A percentile compares a stretch with the other conserved stretches of the same genome.
These are phyloP conservation scores for Leptographium wingfieldii DNA, from an alignment of 2,329 filamentous ascomycete genomes.

Conservation along the genomic window DNA sequence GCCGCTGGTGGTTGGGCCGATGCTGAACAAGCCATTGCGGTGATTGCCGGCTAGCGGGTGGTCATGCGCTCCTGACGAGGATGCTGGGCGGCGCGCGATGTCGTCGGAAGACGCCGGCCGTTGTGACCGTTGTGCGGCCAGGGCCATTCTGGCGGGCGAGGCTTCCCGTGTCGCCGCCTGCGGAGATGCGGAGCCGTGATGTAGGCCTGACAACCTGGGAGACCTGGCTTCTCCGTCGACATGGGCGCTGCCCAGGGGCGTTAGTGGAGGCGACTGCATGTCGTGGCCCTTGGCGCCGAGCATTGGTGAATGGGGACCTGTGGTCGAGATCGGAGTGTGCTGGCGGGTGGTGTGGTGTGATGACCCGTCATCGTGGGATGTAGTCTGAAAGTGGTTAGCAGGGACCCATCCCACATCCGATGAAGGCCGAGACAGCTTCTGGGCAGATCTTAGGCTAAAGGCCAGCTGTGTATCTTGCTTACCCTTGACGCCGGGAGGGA, in stretches of 20 bases:
- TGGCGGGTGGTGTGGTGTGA: conserved; percentile 47
- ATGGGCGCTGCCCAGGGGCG: conserved; percentile 60
- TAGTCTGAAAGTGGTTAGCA: conserved; percentile 28
- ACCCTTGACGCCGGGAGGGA: conserved; percentile 77
- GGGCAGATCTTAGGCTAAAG: not conserved
- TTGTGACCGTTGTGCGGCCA: not conserved
- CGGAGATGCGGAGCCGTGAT: conserved; percentile 42
- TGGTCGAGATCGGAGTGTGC: conserved; percentile 49
- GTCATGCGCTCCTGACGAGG: conserved; percentile 21
- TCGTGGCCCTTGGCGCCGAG: conserved; percentile 55
- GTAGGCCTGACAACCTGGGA: conserved; percentile 9
- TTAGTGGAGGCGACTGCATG: conserved; percentile 80
- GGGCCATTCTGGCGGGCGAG: conserved; percentile 17
- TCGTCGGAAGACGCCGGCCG: not conserved
- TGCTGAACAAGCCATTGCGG: conserved; percentile 40
- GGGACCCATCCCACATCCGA: not conserved
- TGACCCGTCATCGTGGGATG: conserved; percentile 46
- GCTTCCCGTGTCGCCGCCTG: conserved; percentile 51
- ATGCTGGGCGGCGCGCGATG: not conserved
- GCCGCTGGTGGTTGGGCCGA: conserved; percentile 22
- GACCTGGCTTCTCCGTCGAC: conserved; percentile 23
- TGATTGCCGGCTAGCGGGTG: conserved; percentile 22
- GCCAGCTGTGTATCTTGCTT: conserved; percentile 25
- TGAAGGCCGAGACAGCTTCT: not conserved
- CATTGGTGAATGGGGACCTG: conserved; percentile 51